Conservation (phyloP, 257 asterid species). For the Craterostigma plantagineum region DNA sequence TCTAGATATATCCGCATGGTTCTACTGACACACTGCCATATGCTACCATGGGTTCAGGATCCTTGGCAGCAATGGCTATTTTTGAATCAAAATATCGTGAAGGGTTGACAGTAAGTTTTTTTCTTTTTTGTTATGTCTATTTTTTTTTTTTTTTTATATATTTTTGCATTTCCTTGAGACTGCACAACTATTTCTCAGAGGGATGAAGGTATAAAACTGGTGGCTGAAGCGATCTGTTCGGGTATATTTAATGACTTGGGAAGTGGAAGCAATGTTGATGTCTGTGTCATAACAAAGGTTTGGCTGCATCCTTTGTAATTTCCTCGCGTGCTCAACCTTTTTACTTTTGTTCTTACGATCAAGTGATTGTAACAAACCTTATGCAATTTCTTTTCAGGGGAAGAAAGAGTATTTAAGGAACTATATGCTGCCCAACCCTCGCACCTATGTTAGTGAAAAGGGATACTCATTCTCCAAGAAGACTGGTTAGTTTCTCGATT, state of each 20-base stretch:
- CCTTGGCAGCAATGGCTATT: constrained; percentile 92
- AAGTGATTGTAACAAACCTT: constrained; percentile 1
- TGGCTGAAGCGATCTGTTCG: constrained; percentile 81
- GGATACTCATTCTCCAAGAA: constrained; percentile 61
- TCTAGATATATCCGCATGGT: constrained; percentile 94
- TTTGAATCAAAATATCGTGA: constrained; percentile 81
- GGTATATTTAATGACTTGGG: constrained; percentile 92
- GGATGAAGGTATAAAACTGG: constrained; percentile 72
- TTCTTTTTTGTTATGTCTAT: constrained; percentile 3
- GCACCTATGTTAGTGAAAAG: constrained; percentile 59
- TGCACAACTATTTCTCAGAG: constrained; percentile 32
- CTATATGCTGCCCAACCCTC: constrained; percentile 61
- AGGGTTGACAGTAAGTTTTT: constrained; percentile 56
- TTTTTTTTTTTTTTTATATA: constrained; percentile 1
- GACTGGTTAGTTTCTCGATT: constrained; percentile 47
- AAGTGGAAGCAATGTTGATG: constrained; percentile 94
- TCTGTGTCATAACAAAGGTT: constrained; percentile 83
- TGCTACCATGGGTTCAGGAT: constrained; percentile 99
- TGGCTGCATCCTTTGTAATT: constrained; percentile 6
- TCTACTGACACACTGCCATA: constrained; percentile 91
- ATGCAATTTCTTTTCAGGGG: constrained; percentile 28
- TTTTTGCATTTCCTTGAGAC: constrained; percentile 3
- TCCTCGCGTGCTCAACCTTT: neutral
- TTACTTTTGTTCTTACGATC: neutral
- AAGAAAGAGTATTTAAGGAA: constrained; percentile 64